Evolutionary conservation across 1,284 basidiomycete genomes (phyloP), one percentile per base, ranked within the genome.

Genomic region (Ceraceosorus bombacis): DNA sequence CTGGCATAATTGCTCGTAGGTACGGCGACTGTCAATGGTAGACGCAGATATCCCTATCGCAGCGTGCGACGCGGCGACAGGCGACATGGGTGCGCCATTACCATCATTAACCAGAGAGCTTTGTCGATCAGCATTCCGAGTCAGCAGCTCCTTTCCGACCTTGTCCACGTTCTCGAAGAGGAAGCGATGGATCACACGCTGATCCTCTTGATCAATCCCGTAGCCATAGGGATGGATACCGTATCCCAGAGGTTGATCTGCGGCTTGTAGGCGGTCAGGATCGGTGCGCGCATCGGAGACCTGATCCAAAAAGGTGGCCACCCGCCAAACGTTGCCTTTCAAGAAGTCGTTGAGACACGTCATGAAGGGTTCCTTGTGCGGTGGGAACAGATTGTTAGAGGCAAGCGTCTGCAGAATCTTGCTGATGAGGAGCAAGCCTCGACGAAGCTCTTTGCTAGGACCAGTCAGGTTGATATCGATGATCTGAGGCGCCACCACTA

Each of bases 291-390:
- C 65, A 51, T 74, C 72, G 15, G 71, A 73, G 10, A 74, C 68
- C 38, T 71, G 68, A 46, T 74, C 72, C 5, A 74, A 64, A 64
- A 74, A 74, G 9, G 61, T 61, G 4, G 71, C 66, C 38, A 74
- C 69, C 55, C 68, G 69, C 69, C 71, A 72, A 13, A 73, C 66
- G 51, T 74, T 74, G 57, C 65, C 58, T 58, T 70, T 72, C 37
- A 74, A 58, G 52, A 74, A 73, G 49, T 73, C 72, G 58, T 74
- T 74, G 46, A 74, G 65, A 13, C 65, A 60, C 0, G 68, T 72
- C 72, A 74, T 71, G 60, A 70, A 73, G 1, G 71, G 68, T 57
- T 74, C 71, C 62, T 74, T 74, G 62, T 74, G 72, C 43, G 62
- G 58, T 13, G 72, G 66, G 59, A 72, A 72, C 41, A 73, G 63